These are phyloP conservation scores for Brassica nigra DNA, from an alignment of 345 rosid genomes.

Conservation along the genomic window DNA sequence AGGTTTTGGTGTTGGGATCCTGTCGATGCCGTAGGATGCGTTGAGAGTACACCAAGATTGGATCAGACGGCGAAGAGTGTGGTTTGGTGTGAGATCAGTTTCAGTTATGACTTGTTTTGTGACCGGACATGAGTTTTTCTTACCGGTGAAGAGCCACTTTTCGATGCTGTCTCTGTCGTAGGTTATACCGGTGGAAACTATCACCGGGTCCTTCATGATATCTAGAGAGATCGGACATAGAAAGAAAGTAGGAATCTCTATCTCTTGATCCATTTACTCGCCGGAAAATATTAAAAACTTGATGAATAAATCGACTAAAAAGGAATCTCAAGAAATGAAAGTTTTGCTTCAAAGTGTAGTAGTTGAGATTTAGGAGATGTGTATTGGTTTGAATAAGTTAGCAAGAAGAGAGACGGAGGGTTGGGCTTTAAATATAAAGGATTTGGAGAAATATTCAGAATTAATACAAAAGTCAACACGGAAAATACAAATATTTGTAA, in stretches of 20 bases:
- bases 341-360: slow-evolving; percentile 19
- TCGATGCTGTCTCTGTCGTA: slow-evolving; percentile 75
- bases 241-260: slow-evolving; percentile 66
- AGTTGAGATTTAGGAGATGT: slow-evolving; percentile 36
- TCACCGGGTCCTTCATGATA: slow-evolving; percentile 83
- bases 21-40: slow-evolving; percentile 76
- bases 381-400: slow-evolving; percentile 46
- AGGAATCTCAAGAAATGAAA: slow-evolving; percentile 4
- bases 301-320: slow-evolving; percentile 7
- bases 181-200: slow-evolving; percentile 68
- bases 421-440: slow-evolving; percentile 44
- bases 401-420: slow-evolving; percentile 30
- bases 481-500: slow-evolving; percentile 33
- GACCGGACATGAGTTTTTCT: slow-evolving; percentile 64
- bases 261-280: slow-evolving; percentile 56
- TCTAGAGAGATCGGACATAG: slow-evolving; percentile 77
- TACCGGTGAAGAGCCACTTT: slow-evolving; percentile 61
- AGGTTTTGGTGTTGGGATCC: slow-evolving; percentile 92
- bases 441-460: slow-evolving; percentile 17
- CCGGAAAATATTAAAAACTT: neutral
- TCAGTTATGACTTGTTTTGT: slow-evolving; percentile 66
- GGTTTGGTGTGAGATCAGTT: slow-evolving; percentile 81
- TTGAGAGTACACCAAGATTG: slow-evolving; percentile 97
- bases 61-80: slow-evolving; percentile 78
- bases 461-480: slow-evolving; percentile 64